phyloP scores from a whole-genome alignment of 2,329 filamentous ascomycete species.

The Lachnellula occidentalis region DNA sequence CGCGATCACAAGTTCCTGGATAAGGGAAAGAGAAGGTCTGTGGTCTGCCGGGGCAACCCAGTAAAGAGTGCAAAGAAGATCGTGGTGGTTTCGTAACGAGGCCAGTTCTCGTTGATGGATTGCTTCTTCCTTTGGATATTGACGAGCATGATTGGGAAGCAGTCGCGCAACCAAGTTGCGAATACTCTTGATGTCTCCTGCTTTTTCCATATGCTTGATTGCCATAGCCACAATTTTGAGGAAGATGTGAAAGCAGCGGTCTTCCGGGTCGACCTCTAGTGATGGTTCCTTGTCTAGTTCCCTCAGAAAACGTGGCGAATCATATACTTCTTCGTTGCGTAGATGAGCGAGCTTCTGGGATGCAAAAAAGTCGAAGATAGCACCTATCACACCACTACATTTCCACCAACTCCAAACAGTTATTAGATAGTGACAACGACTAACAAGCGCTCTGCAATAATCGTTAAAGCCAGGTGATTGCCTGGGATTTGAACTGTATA shows the following conservation, averaged over 20 bases:
- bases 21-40: constrained; percentile 47
- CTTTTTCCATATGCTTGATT: constrained; percentile 45
- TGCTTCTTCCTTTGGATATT: constrained; percentile 57
- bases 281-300: constrained; percentile 41
- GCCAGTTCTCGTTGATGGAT: constrained; percentile 57
- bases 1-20: constrained; percentile 55
- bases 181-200: constrained; percentile 50
- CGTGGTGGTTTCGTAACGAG: constrained; percentile 62
- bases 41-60: constrained; percentile 55
- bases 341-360: constrained; percentile 56
- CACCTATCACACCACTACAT: constrained; percentile 48
- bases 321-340: constrained; percentile 58
- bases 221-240: constrained; percentile 57
- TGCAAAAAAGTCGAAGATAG: constrained; percentile 64
- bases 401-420: constrained; percentile 62
- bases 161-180: constrained; percentile 56
- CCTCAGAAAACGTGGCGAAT: constrained; percentile 57
- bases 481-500: constrained; percentile 50
- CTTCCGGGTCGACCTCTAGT: constrained; percentile 46
- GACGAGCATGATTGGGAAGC: constrained; percentile 60
- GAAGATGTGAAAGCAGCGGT: constrained; percentile 63
- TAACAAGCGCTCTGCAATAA: constrained; percentile 55
- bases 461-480: constrained; percentile 60
- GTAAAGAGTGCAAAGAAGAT: constrained; percentile 60
- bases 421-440: constrained; percentile 58